Conservation (phyloP, 345 rosid species). For the Rhizophora apiculata region DNA sequence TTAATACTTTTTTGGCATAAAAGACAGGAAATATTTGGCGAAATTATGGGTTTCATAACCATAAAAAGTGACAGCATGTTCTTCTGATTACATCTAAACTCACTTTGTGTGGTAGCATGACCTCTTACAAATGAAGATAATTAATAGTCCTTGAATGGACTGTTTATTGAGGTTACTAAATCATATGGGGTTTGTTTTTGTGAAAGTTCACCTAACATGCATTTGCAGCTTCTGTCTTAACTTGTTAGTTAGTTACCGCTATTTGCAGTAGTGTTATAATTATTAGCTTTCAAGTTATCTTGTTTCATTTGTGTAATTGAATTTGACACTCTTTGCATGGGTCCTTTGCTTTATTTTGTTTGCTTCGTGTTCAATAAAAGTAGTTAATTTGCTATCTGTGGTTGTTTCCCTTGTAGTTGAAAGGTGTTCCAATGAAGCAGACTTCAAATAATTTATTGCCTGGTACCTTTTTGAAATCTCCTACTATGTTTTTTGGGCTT, state of each 20-base stretch:
- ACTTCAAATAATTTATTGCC: constrained; percentile 22
- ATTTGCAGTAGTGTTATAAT: neutral
- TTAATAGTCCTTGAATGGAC: no score
- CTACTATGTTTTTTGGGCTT: constrained; percentile 2
- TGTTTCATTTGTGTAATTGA: neutral
- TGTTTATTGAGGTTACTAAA: no score
- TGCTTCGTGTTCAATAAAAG: neutral
- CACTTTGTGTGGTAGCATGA: no score
- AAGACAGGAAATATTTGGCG: neutral
- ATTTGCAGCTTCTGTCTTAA: no score
- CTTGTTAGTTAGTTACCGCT: no score
- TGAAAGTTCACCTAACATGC: no score
- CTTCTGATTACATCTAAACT: neutral
- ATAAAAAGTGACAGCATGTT: neutral
- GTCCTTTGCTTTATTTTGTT: neutral
- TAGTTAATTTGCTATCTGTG: neutral
- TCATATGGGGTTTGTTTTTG: no score
- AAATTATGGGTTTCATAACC: neutral
- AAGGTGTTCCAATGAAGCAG: constrained; percentile 37
- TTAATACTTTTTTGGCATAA: neutral
- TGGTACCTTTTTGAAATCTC: constrained; percentile 24
- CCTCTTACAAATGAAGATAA: no score
- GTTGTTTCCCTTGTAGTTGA: constrained; percentile 16
- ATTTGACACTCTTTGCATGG: neutral
- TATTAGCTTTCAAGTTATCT: neutral